These are phyloP conservation scores for Corrigiola litoralis DNA, from an alignment of 179 eudicot species.

Conservation along the genomic window DNA sequence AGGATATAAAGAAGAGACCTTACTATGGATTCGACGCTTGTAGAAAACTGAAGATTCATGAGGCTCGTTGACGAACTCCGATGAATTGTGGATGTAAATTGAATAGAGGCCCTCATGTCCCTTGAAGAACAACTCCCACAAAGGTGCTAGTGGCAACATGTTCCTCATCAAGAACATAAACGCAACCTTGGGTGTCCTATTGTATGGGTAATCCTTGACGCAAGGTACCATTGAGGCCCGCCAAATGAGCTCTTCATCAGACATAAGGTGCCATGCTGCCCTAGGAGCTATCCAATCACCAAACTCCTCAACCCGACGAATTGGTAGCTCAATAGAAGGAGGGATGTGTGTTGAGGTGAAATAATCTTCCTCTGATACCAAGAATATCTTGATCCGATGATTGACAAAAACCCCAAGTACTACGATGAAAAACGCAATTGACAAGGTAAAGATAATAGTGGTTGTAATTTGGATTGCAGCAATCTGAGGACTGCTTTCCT, in stretches of 20 bases:
- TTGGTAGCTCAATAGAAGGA: neutral
- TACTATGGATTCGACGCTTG: conserved; percentile 63
- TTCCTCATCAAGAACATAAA: conserved; percentile 69
- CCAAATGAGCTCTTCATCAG: conserved; percentile 59
- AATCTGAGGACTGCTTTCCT: conserved; percentile 25
- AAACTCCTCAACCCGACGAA: neutral
- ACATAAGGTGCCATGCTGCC: conserved; percentile 50
- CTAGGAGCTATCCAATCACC: conserved; percentile 33
- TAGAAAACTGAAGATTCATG: conserved; percentile 59
- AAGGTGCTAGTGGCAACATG: conserved; percentile 54
- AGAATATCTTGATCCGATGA: conserved; percentile 27
- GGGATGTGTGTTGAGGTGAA: neutral
- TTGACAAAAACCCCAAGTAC: conserved; percentile 46
- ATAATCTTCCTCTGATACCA: conserved; percentile 42
- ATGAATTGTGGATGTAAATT: conserved; percentile 58
- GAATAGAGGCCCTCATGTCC: conserved; percentile 62
- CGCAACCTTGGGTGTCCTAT: conserved; percentile 59
- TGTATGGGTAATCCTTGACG: conserved; percentile 32
- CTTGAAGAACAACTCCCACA: conserved; percentile 78
- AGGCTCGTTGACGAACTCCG: conserved; percentile 31
- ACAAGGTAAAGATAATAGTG: conserved; percentile 40
- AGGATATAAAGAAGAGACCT: conserved; percentile 54
- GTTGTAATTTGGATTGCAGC: conserved; percentile 39
- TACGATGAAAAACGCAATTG: conserved; percentile 41
- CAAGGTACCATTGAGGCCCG: conserved; percentile 58